Conservation (phyloP, 2,329 filamentous ascomycete species). For the Boeremia lycopersici region DNA sequence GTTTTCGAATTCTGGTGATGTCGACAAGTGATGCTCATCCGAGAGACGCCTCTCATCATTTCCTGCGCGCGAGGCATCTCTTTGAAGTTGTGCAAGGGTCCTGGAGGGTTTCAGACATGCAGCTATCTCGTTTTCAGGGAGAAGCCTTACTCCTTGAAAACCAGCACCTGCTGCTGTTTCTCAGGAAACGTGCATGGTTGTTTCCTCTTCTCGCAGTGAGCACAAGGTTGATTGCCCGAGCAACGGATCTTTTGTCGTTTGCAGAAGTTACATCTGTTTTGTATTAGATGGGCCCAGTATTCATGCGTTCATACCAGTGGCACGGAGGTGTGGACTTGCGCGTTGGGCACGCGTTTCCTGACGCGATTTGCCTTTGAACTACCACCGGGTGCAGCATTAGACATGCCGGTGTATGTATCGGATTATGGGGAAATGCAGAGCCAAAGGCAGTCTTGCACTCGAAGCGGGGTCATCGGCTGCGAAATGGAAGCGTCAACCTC, state of each 20-base stretch:
- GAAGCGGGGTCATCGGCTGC: neutral
- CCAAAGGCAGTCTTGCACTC: neutral
- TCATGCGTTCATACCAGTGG: neutral
- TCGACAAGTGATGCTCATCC: neutral
- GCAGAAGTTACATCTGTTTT: neutral
- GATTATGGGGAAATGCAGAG: neutral
- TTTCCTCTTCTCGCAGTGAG: neutral
- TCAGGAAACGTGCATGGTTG: neutral
- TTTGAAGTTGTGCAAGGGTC: neutral
- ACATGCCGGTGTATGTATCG: neutral
- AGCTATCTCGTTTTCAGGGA: too few relatives aligned
- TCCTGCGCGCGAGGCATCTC: neutral
- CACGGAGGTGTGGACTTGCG: neutral
- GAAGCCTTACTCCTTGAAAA: neutral
- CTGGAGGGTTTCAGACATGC: neutral
- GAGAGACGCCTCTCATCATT: neutral
- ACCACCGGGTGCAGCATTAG: neutral
- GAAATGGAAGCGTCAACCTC: neutral
- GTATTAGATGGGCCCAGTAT: too few relatives aligned
- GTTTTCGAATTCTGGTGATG: neutral
- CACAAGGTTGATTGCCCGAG: neutral
- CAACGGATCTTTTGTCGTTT: constrained; percentile 5
- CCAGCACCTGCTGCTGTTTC: neutral
- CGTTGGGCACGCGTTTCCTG: constrained; percentile 1
- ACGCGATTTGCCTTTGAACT: neutral